Evolutionary conservation across 257 asterid species (phyloP), one percentile per base, ranked within the genome.

Genomic region (Nemophila menziesii): DNA sequence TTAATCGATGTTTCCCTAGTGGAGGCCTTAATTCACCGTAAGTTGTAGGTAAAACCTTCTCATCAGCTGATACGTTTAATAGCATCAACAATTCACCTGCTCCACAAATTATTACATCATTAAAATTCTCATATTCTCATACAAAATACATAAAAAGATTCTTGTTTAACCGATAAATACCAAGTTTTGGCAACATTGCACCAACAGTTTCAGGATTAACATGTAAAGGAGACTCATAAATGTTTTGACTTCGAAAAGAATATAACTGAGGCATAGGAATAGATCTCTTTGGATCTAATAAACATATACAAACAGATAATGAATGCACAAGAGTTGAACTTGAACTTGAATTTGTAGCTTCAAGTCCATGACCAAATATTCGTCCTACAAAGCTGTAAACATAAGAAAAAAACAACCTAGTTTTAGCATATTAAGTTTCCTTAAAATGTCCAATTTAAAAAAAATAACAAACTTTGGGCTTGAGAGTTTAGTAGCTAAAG

Each of bases 151-250:
- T 29, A 29, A 29, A 13, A 10, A 29, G 7, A 29, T 29, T 58
- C 22, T 41, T 12, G 24, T 20, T 26, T 16, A 52, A 15, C 8
- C 19, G 23, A 16, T 21, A 20, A 46, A 60, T 49, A 86, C 99
- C 83, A 61, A 90, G 94, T 67, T 75, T 79, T 3, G 99, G 99
- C 46, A 90, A 92, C 96, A 90, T 82, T 36, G 99, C 99, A 74
- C 78, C 71, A 45, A 90, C 76, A 22, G 99, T 85, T 20, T 85
- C 94, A 24, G 86, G 83, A 71, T 75, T 62, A 44, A 82, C 94
- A 61, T 64, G 71, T 55, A 69, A 34, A 33, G 92, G 74, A 51
- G 92, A 71, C 63, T 90, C 99, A 51, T 63, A 79, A 38, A 64
- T 53, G 34, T 74, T 78, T 64, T 85, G 96, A 72, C 60, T 72